Conservation (phyloP, 352 stramenopile species). For the Plasmopara halstedii region DNA sequence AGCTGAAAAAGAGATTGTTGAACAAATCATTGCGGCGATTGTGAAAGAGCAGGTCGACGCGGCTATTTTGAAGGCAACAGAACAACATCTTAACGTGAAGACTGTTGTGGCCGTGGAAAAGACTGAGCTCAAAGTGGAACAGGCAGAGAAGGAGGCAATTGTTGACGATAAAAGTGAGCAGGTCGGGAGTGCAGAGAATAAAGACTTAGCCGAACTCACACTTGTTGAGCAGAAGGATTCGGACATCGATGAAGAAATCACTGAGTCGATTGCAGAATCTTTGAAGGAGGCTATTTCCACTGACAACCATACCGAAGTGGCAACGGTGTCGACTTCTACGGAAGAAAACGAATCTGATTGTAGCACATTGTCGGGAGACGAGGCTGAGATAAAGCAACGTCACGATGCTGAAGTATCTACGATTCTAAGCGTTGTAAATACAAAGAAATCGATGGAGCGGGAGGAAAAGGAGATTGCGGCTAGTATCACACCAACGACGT, state of each 20-base stretch:
- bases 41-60: neutral
- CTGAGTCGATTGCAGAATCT: neutral
- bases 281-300: constrained; percentile 1
- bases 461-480: constrained; percentile 7
- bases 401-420: constrained; percentile 10
- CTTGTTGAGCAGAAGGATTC: constrained; percentile 4
- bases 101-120: neutral
- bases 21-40: neutral
- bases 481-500: too few relatives aligned
- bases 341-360: constrained; percentile 18
- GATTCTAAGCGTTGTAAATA: constrained; percentile 9
- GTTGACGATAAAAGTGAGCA: neutral
- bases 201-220: constrained; percentile 3
- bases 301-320: constrained; percentile 10
- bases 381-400: constrained; percentile 10
- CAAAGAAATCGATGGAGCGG: constrained; percentile 11
- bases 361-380: constrained; percentile 24
- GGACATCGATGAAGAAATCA: constrained; percentile 2
- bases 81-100: neutral
- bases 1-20: neutral
- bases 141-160: neutral
- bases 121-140: neutral
- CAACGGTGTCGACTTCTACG: neutral
- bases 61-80: neutral
- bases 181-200: neutral